Conservation (phyloP, 2,329 filamentous ascomycete species). For the Myriosclerotinia scirpicola region DNA sequence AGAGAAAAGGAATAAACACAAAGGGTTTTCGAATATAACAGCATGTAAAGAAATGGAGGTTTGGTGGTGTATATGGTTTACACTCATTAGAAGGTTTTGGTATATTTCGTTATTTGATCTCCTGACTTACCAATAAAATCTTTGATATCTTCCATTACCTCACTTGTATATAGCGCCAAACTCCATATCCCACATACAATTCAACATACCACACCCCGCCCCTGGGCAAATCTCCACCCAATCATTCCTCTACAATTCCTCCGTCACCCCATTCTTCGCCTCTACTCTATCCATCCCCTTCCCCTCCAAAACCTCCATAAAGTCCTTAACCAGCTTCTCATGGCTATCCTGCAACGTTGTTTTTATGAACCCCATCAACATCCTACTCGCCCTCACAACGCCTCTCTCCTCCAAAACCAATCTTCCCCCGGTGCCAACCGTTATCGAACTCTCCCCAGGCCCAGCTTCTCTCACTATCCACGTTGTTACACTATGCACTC, state of each 20-base stretch:
- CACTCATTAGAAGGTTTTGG: neutral
- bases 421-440: slow-evolving; percentile 59
- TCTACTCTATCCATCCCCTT: slow-evolving; percentile 11
- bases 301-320: slow-evolving; percentile 52
- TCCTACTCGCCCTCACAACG: slow-evolving; percentile 73
- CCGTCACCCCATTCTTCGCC: neutral
- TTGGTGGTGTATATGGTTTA: neutral
- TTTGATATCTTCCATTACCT: neutral
- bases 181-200: neutral
- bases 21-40: neutral
- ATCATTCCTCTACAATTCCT: slow-evolving; percentile 4
- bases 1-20: too few relatives aligned
- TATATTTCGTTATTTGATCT: neutral
- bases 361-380: slow-evolving; percentile 75
- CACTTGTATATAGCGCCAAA: neutral
- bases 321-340: slow-evolving; percentile 61
- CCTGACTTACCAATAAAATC: neutral
- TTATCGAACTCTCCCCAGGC: slow-evolving; percentile 40
- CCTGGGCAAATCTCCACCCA: neutral
- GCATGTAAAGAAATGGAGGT: neutral
- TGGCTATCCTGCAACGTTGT: slow-evolving; percentile 77
- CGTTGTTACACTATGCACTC: slow-evolving; percentile 58
- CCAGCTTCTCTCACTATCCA: slow-evolving; percentile 66
- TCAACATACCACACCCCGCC: neutral
- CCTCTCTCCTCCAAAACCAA: slow-evolving; percentile 80